Percentiles rank a stretch among this genome's conserved stretches.
phyloP scores from a whole-genome alignment of 2,329 filamentous ascomycete genomes.

The Didymella keratinophila region DNA sequence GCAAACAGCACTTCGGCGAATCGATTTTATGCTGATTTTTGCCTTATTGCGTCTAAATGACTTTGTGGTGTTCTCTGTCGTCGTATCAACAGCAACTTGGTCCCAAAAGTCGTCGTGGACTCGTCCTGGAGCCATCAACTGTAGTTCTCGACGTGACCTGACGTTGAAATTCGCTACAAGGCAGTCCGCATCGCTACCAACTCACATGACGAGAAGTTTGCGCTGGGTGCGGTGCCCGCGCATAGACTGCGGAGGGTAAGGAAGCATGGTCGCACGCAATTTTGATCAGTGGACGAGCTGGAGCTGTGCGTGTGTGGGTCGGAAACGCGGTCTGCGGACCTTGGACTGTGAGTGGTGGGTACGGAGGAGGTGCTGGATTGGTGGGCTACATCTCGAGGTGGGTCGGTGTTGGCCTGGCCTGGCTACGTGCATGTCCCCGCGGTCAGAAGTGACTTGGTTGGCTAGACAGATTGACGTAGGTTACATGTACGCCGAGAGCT shows the following conservation, averaged over 20 bases:
- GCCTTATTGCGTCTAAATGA: constrained; percentile 28
- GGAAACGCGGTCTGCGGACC: constrained; percentile 40
- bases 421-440: constrained; percentile 38
- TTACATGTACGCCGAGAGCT: constrained; percentile 26
- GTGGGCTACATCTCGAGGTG: constrained; percentile 32
- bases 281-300: constrained; percentile 50
- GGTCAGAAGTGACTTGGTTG: constrained; percentile 31
- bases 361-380: constrained; percentile 34
- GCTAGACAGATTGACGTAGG: constrained; percentile 25
- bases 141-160: constrained; percentile 31
- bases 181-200: constrained; percentile 45
- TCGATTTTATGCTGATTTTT: constrained; percentile 36
- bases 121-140: constrained; percentile 17
- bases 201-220: constrained; percentile 52
- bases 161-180: constrained; percentile 53
- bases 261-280: constrained; percentile 48
- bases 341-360: constrained; percentile 31
- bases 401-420: constrained; percentile 34
- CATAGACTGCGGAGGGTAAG: constrained; percentile 43
- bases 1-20: constrained; percentile 43
- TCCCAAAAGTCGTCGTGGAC: constrained; percentile 27
- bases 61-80: constrained; percentile 28
- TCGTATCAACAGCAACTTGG: constrained; percentile 30
- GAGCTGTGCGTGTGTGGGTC: constrained; percentile 49
- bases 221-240: constrained; percentile 51